A percentile compares a stretch with the other conserved stretches of the same genome.
Evolutionary conservation across 169 alveolate genomes (phyloP).

Genomic region (Babesia caballi): DNA sequence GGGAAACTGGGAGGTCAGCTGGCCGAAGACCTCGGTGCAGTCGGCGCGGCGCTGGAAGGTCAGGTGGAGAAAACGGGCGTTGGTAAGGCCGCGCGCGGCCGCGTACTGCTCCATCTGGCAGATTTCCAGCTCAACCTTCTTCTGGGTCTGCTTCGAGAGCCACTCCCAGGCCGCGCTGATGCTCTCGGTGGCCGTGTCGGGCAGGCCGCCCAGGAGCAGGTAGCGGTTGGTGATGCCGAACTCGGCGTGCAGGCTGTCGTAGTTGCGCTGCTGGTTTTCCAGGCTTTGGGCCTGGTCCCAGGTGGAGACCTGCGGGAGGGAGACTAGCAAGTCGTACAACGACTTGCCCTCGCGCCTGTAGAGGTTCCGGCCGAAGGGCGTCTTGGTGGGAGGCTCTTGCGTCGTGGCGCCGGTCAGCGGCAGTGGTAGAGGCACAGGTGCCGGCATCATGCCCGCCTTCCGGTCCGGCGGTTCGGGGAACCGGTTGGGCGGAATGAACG

Average conservation of each 20-base stretch:
- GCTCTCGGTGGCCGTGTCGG: constrained; percentile 11
- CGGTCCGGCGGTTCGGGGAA: background rate
- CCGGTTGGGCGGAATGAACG: constrained; percentile 6
- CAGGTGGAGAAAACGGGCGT: constrained; percentile 16
- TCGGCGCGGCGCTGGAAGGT: constrained; percentile 43
- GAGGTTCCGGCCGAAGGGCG: constrained; percentile 17
- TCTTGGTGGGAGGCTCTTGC: background rate
- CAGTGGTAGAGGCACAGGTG: too few species aligned
- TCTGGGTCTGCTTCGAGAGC: constrained; percentile 20
- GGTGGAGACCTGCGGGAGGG: background rate
- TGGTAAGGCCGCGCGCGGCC: background rate
- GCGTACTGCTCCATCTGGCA: constrained; percentile 8
- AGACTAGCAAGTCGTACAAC: constrained; percentile 3
- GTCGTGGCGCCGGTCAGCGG: background rate
- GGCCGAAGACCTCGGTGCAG: background rate
- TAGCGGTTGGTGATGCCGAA: constrained; percentile 41
- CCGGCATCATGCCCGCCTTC: background rate
- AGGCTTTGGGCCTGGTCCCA: constrained; percentile 43
- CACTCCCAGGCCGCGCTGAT: constrained; percentile 24
- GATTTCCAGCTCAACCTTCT: constrained; percentile 6
- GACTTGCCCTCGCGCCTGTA: constrained; percentile 39
- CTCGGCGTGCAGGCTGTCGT: constrained; percentile 30
- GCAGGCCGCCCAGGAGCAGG: constrained; percentile 39
- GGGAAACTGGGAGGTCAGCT: background rate
- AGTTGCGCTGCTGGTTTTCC: constrained; percentile 46